Evolutionary conservation across 73 alveolate genomes (phyloP).

Genomic region (Uronychia setigera): DNA sequence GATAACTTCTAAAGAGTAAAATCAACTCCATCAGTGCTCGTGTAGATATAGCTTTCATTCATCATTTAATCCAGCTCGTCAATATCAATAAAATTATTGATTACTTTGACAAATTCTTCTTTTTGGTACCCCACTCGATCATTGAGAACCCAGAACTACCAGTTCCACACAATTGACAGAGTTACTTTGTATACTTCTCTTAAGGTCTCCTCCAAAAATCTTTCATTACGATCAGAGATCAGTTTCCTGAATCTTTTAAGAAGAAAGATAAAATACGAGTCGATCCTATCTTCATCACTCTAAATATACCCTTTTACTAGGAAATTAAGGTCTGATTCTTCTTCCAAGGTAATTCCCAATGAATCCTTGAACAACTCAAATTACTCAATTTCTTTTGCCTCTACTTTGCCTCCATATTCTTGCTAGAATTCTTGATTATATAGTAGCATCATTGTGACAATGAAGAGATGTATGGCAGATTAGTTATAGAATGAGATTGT

Average conservation of each 20-base stretch:
- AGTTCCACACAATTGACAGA: slow-evolving; percentile 26
- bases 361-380: neutral
- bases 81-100: slow-evolving; percentile 30
- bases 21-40: slow-evolving; percentile 40
- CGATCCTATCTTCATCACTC: neutral
- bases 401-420: neutral
- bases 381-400: neutral
- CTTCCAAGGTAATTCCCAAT: neutral
- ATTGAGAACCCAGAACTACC: slow-evolving; percentile 1
- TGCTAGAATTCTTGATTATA: neutral
- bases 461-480: neutral
- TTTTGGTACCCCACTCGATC: neutral
- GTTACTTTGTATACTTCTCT: neutral
- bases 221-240: neutral
- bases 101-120: slow-evolving; percentile 17
- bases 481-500: neutral
- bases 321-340: neutral
- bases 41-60: slow-evolving; percentile 14
- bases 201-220: neutral
- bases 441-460: neutral
- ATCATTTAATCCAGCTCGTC: slow-evolving; percentile 35
- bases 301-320: neutral
- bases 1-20: slow-evolving; percentile 33
- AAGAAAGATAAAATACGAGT: neutral
- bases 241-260: neutral